Percentiles rank a stretch among this genome's conserved stretches.
Conservation (phyloP, 1,139 yeast genomes). For the Debaryomycetaceae sp. region DNA sequence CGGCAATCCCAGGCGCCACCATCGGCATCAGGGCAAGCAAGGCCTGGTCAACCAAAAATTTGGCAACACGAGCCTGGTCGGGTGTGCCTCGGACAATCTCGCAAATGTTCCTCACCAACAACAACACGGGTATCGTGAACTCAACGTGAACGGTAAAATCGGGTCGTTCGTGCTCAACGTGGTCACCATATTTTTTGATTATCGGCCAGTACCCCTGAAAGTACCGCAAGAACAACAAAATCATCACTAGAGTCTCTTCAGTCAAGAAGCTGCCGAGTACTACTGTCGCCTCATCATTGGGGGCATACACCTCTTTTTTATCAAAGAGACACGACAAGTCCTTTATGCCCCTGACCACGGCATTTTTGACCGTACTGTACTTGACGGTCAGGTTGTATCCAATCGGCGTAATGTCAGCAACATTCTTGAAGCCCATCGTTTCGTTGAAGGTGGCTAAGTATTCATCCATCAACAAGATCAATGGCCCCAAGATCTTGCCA, state of each 20-base stretch:
- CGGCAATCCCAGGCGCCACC: conserved; percentile 33
- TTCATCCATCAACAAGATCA: conserved; percentile 42
- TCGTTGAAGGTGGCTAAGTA: conserved; percentile 17
- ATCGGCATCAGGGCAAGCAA: conserved; percentile 15
- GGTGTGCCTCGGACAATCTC: too few species aligned
- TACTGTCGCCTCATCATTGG: conserved; percentile 16
- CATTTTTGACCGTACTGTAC: conserved; percentile 22
- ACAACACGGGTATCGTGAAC: conserved; percentile 44
- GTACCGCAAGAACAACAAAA: conserved; percentile 32
- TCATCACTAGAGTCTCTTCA: conserved; percentile 31
- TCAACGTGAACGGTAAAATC: conserved; percentile 47
- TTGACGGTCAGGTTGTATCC: conserved; percentile 1
- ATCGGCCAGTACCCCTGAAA: conserved; percentile 59
- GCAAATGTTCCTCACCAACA: conserved; percentile 25
- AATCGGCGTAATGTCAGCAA: neutral
- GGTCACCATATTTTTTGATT: conserved; percentile 61
- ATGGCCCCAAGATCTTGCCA: conserved; percentile 42
- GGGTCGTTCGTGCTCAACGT: conserved; percentile 54
- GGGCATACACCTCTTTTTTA: conserved; percentile 19
- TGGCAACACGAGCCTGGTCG: too few species aligned
- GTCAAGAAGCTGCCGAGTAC: too few species aligned
- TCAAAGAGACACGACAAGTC: conserved; percentile 44
- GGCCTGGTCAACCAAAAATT: conserved; percentile 18
- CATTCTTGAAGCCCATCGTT: neutral
- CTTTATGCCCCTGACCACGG: conserved; percentile 32